Evolutionary conservation across 129 eudicot species (phyloP).

Genomic region (Lactuca sativa): DNA sequence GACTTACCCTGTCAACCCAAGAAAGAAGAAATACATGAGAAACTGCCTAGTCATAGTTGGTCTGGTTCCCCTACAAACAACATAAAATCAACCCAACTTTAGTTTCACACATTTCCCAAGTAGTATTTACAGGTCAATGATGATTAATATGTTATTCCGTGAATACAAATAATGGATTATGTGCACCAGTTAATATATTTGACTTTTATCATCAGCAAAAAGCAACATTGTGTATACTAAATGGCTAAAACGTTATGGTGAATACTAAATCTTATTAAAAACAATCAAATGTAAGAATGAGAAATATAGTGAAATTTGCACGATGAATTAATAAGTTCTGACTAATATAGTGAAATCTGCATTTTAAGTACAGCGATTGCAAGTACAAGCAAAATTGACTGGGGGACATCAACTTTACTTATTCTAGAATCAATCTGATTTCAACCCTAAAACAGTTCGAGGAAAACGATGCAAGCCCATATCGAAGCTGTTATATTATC

Average conservation of each 20-base stretch:
- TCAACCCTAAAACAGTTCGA: neutral
- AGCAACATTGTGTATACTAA: no score
- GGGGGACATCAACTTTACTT: neutral
- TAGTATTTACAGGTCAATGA: slow-evolving; percentile 8
- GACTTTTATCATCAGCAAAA: neutral
- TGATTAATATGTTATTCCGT: slow-evolving; percentile 5
- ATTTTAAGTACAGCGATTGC: neutral
- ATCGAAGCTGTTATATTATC: no score
- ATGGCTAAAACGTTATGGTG: neutral
- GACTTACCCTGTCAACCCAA: slow-evolving; percentile 96
- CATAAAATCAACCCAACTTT: slow-evolving; percentile 12
- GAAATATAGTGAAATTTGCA: neutral
- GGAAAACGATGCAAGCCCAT: neutral
- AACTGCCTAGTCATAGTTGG: slow-evolving; percentile 69
- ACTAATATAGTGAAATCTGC: no score
- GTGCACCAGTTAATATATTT: slow-evolving; percentile 1
- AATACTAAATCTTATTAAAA: slow-evolving; percentile 10
- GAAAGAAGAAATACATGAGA: slow-evolving; percentile 72
- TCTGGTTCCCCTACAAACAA: slow-evolving; percentile 69
- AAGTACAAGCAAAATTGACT: neutral
- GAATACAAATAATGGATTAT: slow-evolving; percentile 7
- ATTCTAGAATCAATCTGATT: neutral
- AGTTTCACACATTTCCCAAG: slow-evolving; percentile 24
- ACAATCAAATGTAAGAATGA: neutral
- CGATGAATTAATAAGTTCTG: no score